Evolutionary conservation across 805 yeast genomes (phyloP), one percentile per base, ranked within the genome.

Genomic region (Yamadazyma takamatsuzukensis): DNA sequence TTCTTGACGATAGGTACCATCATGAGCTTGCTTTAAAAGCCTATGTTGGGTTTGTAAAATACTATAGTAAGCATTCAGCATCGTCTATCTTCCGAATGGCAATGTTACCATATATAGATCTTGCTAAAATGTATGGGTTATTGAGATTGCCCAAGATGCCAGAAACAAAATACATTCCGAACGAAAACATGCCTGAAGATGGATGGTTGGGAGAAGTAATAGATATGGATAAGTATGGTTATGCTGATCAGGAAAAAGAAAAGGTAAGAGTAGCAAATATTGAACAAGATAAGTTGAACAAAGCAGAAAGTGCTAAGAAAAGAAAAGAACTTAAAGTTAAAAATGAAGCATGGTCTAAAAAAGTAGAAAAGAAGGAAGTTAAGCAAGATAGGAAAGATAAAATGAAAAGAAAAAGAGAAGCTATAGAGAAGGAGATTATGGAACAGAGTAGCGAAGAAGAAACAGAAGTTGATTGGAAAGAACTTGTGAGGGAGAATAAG

Each of bases 141-240:
- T 58, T 85, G 26, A 70, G 96, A 45, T 60, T 90, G 37, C 99
- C 99, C 6, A 77, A 80, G 45, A 93, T 94, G 97, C 98, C 98
- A 0, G 99, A 93, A 52, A 72, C 80, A 15, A 65, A 63, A 33
- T 65, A 71, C 44, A 62, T 79, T 2, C 50, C 68, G 18, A 51
- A 60, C 23, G 74, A 69, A 2, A 44, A 56, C 9, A 60, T 78
- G 48, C 84, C 88, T 0, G 75, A 70, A 31, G 80, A 77, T 40
- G 97, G 96, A 1, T 86, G 89, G 87, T 58, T 85, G 21, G 70
- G 79, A 2, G 66, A 65, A 18, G 63, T 64, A 2, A 66, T 88
- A 13, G 81, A 85, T 45, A 72, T 85, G 76, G 86, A 83, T 41
- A 64, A 56, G 1, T 86, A 74, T 53, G 61, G 70, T 7, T 90